Base-by-base conservation (phyloP, 352 stramenopile species). In the Phytopythium aichiense region DNA sequence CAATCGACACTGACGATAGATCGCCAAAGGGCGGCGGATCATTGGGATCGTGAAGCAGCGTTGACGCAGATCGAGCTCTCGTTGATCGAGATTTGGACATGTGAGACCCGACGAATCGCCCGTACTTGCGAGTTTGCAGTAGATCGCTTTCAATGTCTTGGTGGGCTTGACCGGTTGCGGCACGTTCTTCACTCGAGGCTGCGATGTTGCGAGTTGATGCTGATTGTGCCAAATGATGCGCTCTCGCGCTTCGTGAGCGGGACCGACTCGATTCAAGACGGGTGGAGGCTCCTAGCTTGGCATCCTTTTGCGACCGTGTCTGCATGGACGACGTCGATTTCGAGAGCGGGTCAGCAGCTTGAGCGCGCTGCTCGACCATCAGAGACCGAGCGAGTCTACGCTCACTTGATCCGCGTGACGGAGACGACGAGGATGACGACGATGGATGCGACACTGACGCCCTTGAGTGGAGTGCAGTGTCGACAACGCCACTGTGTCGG, bases 1-100 rank as follows among this genome's bases (percentile, higher is more conserved):
- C 71, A n/a, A 77, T 72, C 5, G 84, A 85, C 20, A 91, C 82
- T 0, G 82, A 91, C 18, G 82, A 91, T 13, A 91, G 71, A n/a
- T 77, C 76, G 37, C 81, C 82, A 64, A 91, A 91, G 59, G 81
- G 87, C 42, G 62, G 50, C 5, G 60, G 37, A 6, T 51, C 55
- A 6, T 18, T 49, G 15, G 33, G 20, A 30, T 57, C 28, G 11
- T 31, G 35, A 25, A n/a, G 63, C 5, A 60, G n/a, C 8, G 23
- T 25, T 6, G 45, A 49, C 28, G 33, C 22, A 35, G 5, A 11
- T 16, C 31, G 28, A 23, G 56, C 67, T 28, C 38, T 66, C 31
- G 33, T 66, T 50, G 20, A 63, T 58, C 18, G 64, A 65, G 43
- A 37, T 60, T 7, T 46, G 22, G 5, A 12, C 3, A 0, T 38